These are phyloP conservation scores for Diaporthe sp. DNA, from an alignment of 2,329 filamentous ascomycete genomes.

Conservation along the genomic window DNA sequence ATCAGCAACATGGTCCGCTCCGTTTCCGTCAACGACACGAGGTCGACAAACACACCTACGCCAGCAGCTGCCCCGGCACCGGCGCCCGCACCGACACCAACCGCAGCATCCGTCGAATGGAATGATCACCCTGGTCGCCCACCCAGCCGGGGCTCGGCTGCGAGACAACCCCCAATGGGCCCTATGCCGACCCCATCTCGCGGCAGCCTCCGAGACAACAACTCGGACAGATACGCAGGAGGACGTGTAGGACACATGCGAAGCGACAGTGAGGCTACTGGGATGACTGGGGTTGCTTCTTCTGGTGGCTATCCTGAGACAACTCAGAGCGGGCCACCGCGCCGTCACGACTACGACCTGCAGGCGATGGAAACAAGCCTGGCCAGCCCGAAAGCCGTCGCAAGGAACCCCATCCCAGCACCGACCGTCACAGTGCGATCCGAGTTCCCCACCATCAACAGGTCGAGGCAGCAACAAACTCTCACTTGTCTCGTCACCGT, in stretches of 20 bases:
- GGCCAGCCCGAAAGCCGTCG: constrained; percentile 76
- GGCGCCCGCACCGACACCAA: constrained; percentile 71
- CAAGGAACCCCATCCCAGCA: constrained; percentile 88
- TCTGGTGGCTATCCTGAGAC: constrained; percentile 85
- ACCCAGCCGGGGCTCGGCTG: constrained; percentile 62
- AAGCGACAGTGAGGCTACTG: constrained; percentile 83
- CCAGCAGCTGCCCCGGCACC: constrained; percentile 73
- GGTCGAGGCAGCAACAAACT: constrained; percentile 93
- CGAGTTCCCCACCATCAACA: constrained; percentile 93
- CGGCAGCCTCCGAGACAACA: constrained; percentile 59
- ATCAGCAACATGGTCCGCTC: constrained; percentile 93
- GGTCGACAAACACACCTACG: constrained; percentile 64
- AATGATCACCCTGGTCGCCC: constrained; percentile 71
- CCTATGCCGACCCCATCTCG: constrained; percentile 46
- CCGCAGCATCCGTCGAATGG: constrained; percentile 71
- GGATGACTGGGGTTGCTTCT: constrained; percentile 77
- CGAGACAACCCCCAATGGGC: constrained; percentile 46
- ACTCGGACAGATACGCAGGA: constrained; percentile 58
- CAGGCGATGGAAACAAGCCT: constrained; percentile 95
- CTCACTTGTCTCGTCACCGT: constrained; percentile 94
- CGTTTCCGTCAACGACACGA: constrained; percentile 75
- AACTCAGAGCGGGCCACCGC: constrained; percentile 73
- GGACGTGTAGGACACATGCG: constrained; percentile 71
- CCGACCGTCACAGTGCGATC: constrained; percentile 95
- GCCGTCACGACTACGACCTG: constrained; percentile 92